Base-by-base conservation (phyloP, 768 basidiomycete genomes). In the Tulasnella sp. region DNA sequence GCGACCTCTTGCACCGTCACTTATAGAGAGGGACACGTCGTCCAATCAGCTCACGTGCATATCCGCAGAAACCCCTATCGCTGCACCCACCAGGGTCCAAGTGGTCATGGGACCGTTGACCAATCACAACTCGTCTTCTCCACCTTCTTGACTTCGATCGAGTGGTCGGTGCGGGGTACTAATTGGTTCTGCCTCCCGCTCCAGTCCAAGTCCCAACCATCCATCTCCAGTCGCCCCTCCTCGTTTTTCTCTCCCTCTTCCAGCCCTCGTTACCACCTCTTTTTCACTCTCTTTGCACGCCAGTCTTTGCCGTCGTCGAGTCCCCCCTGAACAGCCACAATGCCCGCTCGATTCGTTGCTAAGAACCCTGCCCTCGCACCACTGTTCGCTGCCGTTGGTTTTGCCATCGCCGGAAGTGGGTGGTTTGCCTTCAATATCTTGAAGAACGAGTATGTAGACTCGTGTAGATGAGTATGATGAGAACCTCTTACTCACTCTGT, bases 321-420 rank as follows among this genome's bases (percentile, higher is more conserved):
- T 36, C 62, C 34, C 46, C 73, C 40, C 38, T 75, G 62, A 68
- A 68, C 62, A 68, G 16, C 46, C 56, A 68, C 31, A 18, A 77
- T 77, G 76, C 76, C 79, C 79, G 58, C 76, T 34, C 56, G 56
- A n/a, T 68, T 76, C 77, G 72, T 68, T 48, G 74, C 46, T 71
- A 71, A 44, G 38, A 81, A 81, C 71, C 80, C 80, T 0, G 81
- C 81, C 21, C 81, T 81, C 74, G 81, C 81, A 24, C 76, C 81
- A 7, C 76, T 80, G 36, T 81, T 80, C 58, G 71, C 78, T 24
- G 80, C 81, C 8, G 75, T 81, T 34, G 80, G 80, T 56, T 62
- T 71, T 21, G 76, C 72, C 24, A 68, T 75, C 73, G 52, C 56
- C 40, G 82, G 81, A 38, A 75, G 72, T 21, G 68, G 76, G 16